Percentiles rank a stretch among this genome's conserved stretches.
Evolutionary conservation across 2,329 filamentous ascomycete species (phyloP).

Genomic region (Clarireedia homoeocarpa): DNA sequence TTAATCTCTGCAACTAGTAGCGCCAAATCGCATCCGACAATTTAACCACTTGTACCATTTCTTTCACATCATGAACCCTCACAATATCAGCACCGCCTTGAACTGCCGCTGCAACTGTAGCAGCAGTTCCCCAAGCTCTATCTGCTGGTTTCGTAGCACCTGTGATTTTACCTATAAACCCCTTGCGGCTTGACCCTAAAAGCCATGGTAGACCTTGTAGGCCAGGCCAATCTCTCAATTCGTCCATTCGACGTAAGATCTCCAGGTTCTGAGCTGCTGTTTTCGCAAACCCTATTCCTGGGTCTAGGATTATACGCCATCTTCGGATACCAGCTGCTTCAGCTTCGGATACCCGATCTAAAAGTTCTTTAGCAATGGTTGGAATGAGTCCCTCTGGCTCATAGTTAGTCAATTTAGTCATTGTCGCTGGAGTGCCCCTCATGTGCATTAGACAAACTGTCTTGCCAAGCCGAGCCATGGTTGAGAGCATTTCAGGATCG

Average conservation of each 20-base stretch:
- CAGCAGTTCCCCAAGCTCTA: slow-evolving; percentile 78
- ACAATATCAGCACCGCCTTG: slow-evolving; percentile 86
- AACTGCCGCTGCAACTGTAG: slow-evolving; percentile 77
- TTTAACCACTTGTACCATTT: slow-evolving; percentile 76
- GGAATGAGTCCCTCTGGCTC: slow-evolving; percentile 43
- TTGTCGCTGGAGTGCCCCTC: slow-evolving; percentile 60
- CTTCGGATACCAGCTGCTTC: slow-evolving; percentile 74
- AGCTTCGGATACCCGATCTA: slow-evolving; percentile 59
- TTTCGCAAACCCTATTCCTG: slow-evolving; percentile 92
- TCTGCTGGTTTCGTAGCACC: slow-evolving; percentile 63
- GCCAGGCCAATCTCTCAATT: slow-evolving; percentile 56
- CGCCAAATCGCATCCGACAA: slow-evolving; percentile 94
- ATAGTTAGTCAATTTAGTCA: slow-evolving; percentile 51
- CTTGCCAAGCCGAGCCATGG: slow-evolving; percentile 68
- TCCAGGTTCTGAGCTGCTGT: slow-evolving; percentile 72
- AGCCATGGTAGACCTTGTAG: slow-evolving; percentile 75
- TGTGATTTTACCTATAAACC: slow-evolving; percentile 78
- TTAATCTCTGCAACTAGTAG: neutral
- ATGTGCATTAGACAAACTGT: slow-evolving; percentile 73
- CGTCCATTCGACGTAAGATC: slow-evolving; percentile 59
- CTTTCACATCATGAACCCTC: slow-evolving; percentile 79
- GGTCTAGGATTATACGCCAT: slow-evolving; percentile 93
- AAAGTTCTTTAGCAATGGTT: slow-evolving; percentile 49
- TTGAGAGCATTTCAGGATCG: slow-evolving; percentile 74
- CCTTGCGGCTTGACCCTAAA: slow-evolving; percentile 80